phyloP scores from a whole-genome alignment of 2,329 filamentous ascomycete species.

The Phyllosticta citribraziliensis region DNA sequence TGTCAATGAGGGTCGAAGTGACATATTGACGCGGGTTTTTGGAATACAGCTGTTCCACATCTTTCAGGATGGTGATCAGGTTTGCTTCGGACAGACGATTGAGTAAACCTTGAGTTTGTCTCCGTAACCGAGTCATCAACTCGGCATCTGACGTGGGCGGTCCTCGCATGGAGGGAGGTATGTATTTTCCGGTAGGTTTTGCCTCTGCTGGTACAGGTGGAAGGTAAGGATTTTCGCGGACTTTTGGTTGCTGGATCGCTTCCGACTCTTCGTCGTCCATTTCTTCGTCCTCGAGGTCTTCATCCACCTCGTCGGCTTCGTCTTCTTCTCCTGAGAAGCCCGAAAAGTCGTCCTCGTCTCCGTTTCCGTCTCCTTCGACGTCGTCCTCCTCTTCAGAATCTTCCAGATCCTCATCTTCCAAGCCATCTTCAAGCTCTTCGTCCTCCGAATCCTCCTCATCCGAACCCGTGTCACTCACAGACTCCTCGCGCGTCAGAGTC shows the following conservation, averaged over 20 bases:
- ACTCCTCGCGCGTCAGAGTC: slow-evolving; percentile 21
- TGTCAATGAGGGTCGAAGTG: slow-evolving; percentile 66
- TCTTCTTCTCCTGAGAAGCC: slow-evolving; percentile 15
- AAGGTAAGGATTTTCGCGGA: slow-evolving; percentile 79
- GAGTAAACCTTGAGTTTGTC: slow-evolving; percentile 77
- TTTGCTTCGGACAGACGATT: slow-evolving; percentile 92
- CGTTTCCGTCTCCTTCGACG: slow-evolving; percentile 26
- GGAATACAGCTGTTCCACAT: slow-evolving; percentile 75
- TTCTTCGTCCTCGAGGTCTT: slow-evolving; percentile 20
- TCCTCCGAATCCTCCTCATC: slow-evolving; percentile 26
- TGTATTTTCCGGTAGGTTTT: slow-evolving; percentile 57
- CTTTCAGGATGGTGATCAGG: slow-evolving; percentile 69
- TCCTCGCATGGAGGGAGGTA: slow-evolving; percentile 74
- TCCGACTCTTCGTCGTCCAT: slow-evolving; percentile 15
- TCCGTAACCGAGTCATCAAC: slow-evolving; percentile 56
- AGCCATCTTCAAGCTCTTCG: slow-evolving; percentile 22
- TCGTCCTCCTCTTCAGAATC: slow-evolving; percentile 17
- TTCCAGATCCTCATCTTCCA: slow-evolving; percentile 16
- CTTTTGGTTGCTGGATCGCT: slow-evolving; percentile 29
- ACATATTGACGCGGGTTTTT: slow-evolving; percentile 81
- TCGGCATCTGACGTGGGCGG: slow-evolving; percentile 55
- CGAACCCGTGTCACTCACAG: slow-evolving; percentile 15
- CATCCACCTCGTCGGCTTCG: slow-evolving; percentile 18
- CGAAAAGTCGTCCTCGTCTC: slow-evolving; percentile 22
- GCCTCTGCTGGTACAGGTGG: slow-evolving; percentile 49